Evolutionary conservation across 2,329 filamentous ascomycete genomes (phyloP), one percentile per base, ranked within the genome.

Genomic region (Pseudocercospora fijiensis): DNA sequence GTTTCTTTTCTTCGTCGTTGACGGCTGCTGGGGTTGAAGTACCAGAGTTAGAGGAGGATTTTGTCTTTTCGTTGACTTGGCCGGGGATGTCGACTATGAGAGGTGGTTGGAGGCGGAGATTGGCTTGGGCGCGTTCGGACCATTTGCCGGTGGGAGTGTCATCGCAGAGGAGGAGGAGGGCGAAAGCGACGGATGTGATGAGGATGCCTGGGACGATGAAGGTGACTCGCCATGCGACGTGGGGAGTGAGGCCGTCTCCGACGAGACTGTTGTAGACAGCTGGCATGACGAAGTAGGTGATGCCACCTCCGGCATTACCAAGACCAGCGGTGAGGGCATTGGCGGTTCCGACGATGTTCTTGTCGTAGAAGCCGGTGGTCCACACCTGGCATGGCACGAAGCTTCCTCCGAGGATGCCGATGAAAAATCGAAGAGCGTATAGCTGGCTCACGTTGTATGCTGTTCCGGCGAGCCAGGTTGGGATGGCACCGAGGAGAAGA

Each of bases 261-360:
- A 62, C 63, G 3, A 73, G 58, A 55, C 69, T 66, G 18, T 69
- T 57, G 77, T 89, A 95, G 62, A 96, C 88, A 4, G 91, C 91
- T 1, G 93, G 92, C 92, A 96, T 96, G 71, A 94, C 85, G 76
- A 96, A 96, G 80, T 96, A 96, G 1, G 92, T 96, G 69, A 96
- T 90, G 61, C 93, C 93, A 67, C 92, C 93, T 63, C 93, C 92
- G 26, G 91, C 85, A 71, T 96, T 96, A 58, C 92, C 93, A 80
- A 90, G 89, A 13, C 93, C 93, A 47, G 88, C 93, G 1, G 92
- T 89, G 18, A 96, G 78, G 2, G 91, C 90, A 74, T 96, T 97
- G 65, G 92, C 91, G 5, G 91, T 93, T 55, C 93, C 93, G 18
- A 96, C 90, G 26, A 96, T 84, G 72, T 93, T 95, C 80, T 93